Conservation (phyloP, 164 flowering plant genomes). For the Chloranthus sessilifolius region DNA sequence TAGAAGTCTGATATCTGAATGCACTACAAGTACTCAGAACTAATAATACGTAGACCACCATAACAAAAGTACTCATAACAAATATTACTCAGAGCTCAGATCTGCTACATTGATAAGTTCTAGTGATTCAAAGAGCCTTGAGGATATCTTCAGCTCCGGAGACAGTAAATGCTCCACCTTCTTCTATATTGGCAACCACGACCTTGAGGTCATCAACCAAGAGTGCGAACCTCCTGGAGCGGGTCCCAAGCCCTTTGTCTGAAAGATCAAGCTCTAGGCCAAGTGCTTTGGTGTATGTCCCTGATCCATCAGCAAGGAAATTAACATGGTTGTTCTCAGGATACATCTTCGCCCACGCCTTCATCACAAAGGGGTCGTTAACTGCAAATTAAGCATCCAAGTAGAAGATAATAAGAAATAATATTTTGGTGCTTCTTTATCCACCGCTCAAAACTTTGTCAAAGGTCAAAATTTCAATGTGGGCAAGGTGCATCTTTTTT, state of each 20-base stretch:
- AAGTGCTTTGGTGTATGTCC: constrained; percentile 65
- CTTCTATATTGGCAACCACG: constrained; percentile 67
- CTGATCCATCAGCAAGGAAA: constrained; percentile 92
- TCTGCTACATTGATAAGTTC: too few relatives aligned
- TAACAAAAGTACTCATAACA: too few relatives aligned
- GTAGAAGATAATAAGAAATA: too few relatives aligned
- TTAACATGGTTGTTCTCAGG: constrained; percentile 80
- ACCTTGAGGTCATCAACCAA: constrained; percentile 82
- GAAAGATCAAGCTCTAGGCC: constrained; percentile 89
- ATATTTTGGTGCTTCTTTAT: too few relatives aligned
- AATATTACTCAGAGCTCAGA: too few relatives aligned
- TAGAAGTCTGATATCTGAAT: too few relatives aligned
- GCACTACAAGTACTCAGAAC: too few relatives aligned
- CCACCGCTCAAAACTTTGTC: too few relatives aligned
- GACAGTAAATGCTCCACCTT: constrained; percentile 78
- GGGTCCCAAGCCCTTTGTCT: constrained; percentile 79
- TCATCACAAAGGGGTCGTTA: constrained; percentile 96
- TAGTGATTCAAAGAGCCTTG: constrained; percentile 66
- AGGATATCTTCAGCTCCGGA: constrained; percentile 85
- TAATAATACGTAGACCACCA: too few relatives aligned
- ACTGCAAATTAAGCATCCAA: constrained; percentile 46
- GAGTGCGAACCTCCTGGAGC: constrained; percentile 75
- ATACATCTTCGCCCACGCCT: constrained; percentile 83
- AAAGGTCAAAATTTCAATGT: too few relatives aligned
- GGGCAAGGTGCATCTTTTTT: too few relatives aligned